Evolutionary conservation across 805 yeast genomes (phyloP), one percentile per base, ranked within the genome.

Genomic region (Hanseniaspora singularis): DNA sequence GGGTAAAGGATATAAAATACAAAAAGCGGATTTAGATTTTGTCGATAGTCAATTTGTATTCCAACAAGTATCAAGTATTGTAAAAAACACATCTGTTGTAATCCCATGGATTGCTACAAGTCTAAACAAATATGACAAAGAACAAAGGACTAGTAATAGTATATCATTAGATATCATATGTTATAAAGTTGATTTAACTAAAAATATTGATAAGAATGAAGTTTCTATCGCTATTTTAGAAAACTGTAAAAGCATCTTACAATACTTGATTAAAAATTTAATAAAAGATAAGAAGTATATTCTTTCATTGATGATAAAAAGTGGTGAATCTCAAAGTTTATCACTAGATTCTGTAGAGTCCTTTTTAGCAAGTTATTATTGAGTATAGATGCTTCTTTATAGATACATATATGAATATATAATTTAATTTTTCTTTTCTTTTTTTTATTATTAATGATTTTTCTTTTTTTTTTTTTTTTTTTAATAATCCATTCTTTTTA

Each of bases 141-240:
- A 38, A 7, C 37, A 34, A 12, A 48, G 41, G 38, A 38, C 40
- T 19, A 72, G 73, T 15, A 44, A 36, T 15, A 37, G 33, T 11
- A n/a, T 44, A 9, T 37, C 40, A 3, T 50, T 81, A 6, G 55
- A 44, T 37, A 41, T 44, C 12, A 41, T 43, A 7, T 43, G 72
- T n/a, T 68, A 66, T 31, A 81, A 81, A 57, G 62, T 76, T 11
- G 69, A 72, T 45, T 68, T 70, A 28, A 73, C 76, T 3, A 50
- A 33, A 19, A 19, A 33, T 9, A 18, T 38, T 11, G 38, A 45
- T 15, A 78, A 22, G 54, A 61, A 24, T 77, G 77, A 86, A 0
- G 68, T 74, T 38, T 79, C 76, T 33, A 79, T 88, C 61, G 68
- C 71, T 15, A 74, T 83, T 59, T 63, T 82, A 53, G 89, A 45